A percentile compares a stretch with the other conserved stretches of the same genome.
Conservation (phyloP, 2,329 filamentous ascomycete genomes). For the Cryphonectria nitschkei region DNA sequence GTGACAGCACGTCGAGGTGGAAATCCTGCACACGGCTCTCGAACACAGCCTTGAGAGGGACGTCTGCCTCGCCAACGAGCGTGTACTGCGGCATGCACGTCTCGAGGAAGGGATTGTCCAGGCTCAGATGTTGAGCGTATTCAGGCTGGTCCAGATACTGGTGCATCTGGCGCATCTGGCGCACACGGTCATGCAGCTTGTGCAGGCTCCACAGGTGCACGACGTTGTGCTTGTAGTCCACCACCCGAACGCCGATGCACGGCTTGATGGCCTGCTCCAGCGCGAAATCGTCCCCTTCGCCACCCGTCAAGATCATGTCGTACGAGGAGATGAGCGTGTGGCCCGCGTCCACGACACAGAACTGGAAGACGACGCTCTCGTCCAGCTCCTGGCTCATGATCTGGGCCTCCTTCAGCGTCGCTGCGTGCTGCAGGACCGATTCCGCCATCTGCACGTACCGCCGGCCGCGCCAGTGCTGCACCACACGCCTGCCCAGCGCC, state of each 20-base stretch:
- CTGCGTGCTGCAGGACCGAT: slow-evolving; percentile 83
- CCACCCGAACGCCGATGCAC: slow-evolving; percentile 85
- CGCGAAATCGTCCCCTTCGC: slow-evolving; percentile 80
- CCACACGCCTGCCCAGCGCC: slow-evolving; percentile 66
- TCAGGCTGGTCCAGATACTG: slow-evolving; percentile 96
- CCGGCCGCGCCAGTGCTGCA: slow-evolving; percentile 78
- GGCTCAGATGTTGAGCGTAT: slow-evolving; percentile 87
- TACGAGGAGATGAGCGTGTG: slow-evolving; percentile 92
- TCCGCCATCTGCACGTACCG: slow-evolving; percentile 96
- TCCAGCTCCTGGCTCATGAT: slow-evolving; percentile 97
- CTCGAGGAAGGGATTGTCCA: slow-evolving; percentile 93
- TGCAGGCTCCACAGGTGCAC: slow-evolving; percentile 94
- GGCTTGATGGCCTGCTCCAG: slow-evolving; percentile 84
- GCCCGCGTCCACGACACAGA: slow-evolving; percentile 85
- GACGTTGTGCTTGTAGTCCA: slow-evolving; percentile 85
- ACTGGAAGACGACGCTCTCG: slow-evolving; percentile 92
- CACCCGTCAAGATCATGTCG: slow-evolving; percentile 91
- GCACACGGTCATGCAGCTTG: slow-evolving; percentile 84
- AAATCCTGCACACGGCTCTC: slow-evolving; percentile 95
- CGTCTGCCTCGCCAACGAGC: slow-evolving; percentile 88
- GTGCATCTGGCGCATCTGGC: slow-evolving; percentile 94
- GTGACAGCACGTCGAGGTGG: slow-evolving; percentile 84
- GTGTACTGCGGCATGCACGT: slow-evolving; percentile 91
- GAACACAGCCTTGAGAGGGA: slow-evolving; percentile 90
- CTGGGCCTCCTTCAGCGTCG: slow-evolving; percentile 90